Conservation (phyloP, 2,329 filamentous ascomycete genomes). For the Botrytis fabae region DNA sequence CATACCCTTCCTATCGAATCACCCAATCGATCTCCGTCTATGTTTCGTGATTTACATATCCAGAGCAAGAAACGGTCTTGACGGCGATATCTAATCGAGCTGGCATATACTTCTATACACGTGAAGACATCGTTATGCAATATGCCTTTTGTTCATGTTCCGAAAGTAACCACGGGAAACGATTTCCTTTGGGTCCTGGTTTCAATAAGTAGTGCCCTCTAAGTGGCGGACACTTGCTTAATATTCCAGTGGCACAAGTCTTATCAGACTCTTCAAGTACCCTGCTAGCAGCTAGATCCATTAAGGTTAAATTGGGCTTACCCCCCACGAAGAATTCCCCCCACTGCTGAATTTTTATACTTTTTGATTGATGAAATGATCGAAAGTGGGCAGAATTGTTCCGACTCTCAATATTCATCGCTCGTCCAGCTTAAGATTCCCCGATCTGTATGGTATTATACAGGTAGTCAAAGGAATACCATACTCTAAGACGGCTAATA, state of each 20-base stretch:
- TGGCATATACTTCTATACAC: background rate
- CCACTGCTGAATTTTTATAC: slow-evolving; percentile 9
- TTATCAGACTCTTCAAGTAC: background rate
- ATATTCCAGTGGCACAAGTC: slow-evolving; percentile 9
- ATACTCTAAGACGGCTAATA: background rate
- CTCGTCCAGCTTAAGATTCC: background rate
- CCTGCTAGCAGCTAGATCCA: slow-evolving; percentile 11
- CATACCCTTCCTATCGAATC: background rate
- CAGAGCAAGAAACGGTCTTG: background rate
- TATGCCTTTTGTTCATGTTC: background rate
- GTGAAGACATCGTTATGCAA: background rate
- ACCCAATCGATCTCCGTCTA: background rate
- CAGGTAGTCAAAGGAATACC: background rate
- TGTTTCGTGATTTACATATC: background rate
- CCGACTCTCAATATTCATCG: background rate
- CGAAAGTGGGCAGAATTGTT: background rate
- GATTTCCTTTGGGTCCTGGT: slow-evolving; percentile 8
- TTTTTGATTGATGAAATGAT: background rate
- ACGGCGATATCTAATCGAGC: background rate
- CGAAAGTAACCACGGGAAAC: background rate
- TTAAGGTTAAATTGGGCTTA: background rate
- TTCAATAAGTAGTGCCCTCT: slow-evolving; percentile 18
- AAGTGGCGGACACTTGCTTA: slow-evolving; percentile 13
- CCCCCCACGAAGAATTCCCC: slow-evolving; percentile 15
- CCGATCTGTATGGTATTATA: background rate